Conservation (phyloP, 805 yeast genomes). For the Cyberlindnera mrakii region DNA sequence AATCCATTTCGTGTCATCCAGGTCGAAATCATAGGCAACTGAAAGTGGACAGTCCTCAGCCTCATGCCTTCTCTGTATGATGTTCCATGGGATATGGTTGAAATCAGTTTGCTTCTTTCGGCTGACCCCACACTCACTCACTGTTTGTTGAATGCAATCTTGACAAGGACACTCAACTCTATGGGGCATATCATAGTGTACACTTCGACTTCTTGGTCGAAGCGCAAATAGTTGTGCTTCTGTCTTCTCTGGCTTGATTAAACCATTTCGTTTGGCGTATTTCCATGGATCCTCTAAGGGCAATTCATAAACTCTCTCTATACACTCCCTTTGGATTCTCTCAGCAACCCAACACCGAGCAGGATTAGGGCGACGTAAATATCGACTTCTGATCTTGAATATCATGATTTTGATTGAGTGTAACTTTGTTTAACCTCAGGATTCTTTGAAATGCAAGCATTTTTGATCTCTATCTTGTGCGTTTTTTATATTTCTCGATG, state of each 20-base stretch:
- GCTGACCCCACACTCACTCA: neutral
- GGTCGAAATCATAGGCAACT: neutral
- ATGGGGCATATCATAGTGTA: neutral
- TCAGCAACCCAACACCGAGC: neutral
- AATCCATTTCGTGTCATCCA: neutral
- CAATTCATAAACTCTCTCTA: neutral
- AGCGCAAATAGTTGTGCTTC: neutral
- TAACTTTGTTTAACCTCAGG: no score
- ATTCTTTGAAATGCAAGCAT: no score
- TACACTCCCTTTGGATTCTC: neutral
- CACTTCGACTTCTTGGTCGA: neutral
- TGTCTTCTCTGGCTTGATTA: neutral
- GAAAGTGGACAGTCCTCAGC: neutral
- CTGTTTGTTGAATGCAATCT: neutral
- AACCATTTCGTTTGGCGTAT: neutral
- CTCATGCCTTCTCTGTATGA: neutral
- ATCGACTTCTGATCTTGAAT: neutral
- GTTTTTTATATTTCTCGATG: no score
- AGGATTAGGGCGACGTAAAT: neutral
- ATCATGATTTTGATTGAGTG: neutral
- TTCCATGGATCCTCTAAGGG: slow-evolving; percentile 1
- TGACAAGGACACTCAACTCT: neutral
- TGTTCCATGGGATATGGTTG: neutral
- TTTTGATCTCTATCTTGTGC: no score
- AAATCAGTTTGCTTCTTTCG: neutral